These are phyloP conservation scores for Chiua sp. DNA, from an alignment of 1,284 basidiomycete species.

Conservation along the genomic window DNA sequence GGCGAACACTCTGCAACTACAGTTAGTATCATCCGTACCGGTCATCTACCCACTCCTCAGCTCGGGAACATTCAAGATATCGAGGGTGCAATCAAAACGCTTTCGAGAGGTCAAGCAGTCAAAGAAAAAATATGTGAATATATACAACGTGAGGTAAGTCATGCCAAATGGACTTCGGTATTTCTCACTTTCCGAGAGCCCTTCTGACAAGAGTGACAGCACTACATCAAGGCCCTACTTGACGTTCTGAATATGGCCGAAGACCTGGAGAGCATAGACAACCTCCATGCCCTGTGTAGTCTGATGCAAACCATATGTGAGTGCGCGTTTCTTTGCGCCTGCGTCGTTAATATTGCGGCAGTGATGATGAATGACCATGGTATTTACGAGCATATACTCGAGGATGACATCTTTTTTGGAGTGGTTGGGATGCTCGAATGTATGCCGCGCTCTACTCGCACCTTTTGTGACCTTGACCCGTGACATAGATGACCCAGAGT, in stretches of 20 bases:
- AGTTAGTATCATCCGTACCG: constrained; percentile 67
- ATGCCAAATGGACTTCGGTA: background rate
- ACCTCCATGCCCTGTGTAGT: constrained; percentile 89
- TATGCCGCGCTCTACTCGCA: constrained; percentile 47
- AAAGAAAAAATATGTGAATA: constrained; percentile 87
- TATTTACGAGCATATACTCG: constrained; percentile 94
- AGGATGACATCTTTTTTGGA: constrained; percentile 92
- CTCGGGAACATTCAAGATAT: constrained; percentile 79
- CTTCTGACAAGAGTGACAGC: constrained; percentile 48
- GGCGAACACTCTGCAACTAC: constrained; percentile 65
- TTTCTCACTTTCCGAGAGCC: background rate
- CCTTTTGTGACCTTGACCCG: constrained; percentile 14
- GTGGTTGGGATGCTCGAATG: constrained; percentile 98
- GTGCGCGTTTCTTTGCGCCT: constrained; percentile 39
- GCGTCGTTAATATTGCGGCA: constrained; percentile 41
- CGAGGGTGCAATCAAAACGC: constrained; percentile 73
- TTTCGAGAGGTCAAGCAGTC: constrained; percentile 65
- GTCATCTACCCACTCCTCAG: constrained; percentile 72
- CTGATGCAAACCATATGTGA: constrained; percentile 95
- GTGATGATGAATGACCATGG: constrained; percentile 96
- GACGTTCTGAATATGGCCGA: constrained; percentile 89
- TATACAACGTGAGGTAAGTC: constrained; percentile 74
- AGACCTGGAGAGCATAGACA: constrained; percentile 88
- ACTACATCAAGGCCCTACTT: constrained; percentile 89
- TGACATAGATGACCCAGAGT: constrained; percentile 90